phyloP scores from a whole-genome alignment of 169 alveolate species.

The Amoebophrya sp. region DNA sequence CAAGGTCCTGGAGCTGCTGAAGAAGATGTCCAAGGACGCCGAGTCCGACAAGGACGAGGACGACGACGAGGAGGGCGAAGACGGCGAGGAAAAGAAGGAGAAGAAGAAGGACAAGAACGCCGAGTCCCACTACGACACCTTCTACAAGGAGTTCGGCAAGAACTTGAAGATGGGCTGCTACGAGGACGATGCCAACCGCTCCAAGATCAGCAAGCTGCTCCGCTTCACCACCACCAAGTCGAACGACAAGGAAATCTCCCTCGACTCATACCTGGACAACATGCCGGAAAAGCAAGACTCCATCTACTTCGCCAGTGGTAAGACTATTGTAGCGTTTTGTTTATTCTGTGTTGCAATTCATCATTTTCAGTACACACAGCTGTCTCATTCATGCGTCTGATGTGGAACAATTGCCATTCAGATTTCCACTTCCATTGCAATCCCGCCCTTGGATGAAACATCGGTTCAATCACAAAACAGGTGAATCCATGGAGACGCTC shows the following conservation, averaged over 20 bases:
- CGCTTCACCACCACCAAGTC: slow-evolving; percentile 77
- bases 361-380: too few species aligned
- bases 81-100: slow-evolving; percentile 38
- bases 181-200: slow-evolving; percentile 88
- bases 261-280: slow-evolving; percentile 77
- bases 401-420: background rate
- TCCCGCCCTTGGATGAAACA: too few species aligned
- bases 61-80: slow-evolving; percentile 63
- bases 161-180: slow-evolving; percentile 88
- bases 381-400: background rate
- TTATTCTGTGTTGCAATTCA: background rate
- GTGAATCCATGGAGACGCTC: slow-evolving; percentile 58
- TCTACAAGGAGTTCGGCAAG: slow-evolving; percentile 83
- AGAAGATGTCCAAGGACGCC: slow-evolving; percentile 77
- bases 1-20: slow-evolving; percentile 88
- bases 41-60: slow-evolving; percentile 65
- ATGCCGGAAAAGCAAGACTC: slow-evolving; percentile 86
- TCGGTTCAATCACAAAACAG: too few species aligned
- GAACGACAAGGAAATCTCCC: slow-evolving; percentile 66
- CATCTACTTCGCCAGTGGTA: slow-evolving; percentile 85
- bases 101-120: slow-evolving; percentile 60
- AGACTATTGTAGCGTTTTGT: slow-evolving; percentile 53
- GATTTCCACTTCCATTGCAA: background rate
- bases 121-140: slow-evolving; percentile 62
- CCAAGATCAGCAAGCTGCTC: slow-evolving; percentile 81